phyloP scores from a whole-genome alignment of 106 monocot species.

The Dioscorea zingiberensis region DNA sequence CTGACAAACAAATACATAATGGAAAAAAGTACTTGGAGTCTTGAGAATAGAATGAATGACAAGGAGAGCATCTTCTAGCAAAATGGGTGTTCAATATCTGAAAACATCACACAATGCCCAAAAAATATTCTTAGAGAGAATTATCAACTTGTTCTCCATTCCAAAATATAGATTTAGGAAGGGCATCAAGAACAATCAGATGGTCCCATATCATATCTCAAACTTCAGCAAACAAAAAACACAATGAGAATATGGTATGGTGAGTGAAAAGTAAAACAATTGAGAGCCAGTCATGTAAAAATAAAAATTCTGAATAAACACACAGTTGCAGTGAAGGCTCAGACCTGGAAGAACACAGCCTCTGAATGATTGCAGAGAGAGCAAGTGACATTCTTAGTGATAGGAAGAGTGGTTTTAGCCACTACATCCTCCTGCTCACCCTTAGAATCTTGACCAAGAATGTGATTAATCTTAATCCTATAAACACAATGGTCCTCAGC shows the following conservation, averaged over 20 bases:
- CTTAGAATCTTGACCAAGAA: conserved; percentile 46
- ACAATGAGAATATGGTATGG: too few species aligned
- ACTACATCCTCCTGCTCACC: conserved; percentile 59
- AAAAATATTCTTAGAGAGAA: too few species aligned
- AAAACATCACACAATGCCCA: neutral
- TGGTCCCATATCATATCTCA: too few species aligned
- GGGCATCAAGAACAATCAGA: too few species aligned
- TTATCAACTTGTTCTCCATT: too few species aligned
- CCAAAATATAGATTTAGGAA: too few species aligned
- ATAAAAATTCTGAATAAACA: neutral
- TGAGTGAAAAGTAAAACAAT: too few species aligned
- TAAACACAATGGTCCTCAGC: conserved; percentile 66
- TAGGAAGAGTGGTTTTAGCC: conserved; percentile 72
- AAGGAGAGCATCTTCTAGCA: too few species aligned
- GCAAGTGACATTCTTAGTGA: conserved; percentile 63
- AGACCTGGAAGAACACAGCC: conserved; percentile 66
- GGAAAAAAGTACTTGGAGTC: too few species aligned
- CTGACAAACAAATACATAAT: neutral
- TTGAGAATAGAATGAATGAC: too few species aligned
- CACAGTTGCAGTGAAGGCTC: neutral
- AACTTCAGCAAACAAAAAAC: too few species aligned
- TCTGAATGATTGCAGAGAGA: conserved; percentile 58
- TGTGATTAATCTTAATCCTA: conserved; percentile 63
- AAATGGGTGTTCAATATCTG: neutral
- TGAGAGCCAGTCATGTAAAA: too few species aligned